phyloP scores from a whole-genome alignment of 257 asterid species.

The Solanum virginianum region DNA sequence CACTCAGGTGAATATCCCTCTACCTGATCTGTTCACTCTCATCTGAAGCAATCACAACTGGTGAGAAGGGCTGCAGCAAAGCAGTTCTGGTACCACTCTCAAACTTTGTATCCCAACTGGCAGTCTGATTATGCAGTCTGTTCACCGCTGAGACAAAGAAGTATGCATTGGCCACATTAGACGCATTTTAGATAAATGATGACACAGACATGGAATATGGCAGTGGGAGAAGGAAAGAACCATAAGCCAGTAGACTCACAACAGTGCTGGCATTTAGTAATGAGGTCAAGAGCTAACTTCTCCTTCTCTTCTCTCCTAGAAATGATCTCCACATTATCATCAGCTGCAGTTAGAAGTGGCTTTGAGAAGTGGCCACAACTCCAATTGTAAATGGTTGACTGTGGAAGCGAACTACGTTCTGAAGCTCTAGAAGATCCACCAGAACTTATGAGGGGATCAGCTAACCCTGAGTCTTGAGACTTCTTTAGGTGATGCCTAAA shows the following conservation, averaged over 20 bases:
- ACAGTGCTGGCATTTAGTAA: slow-evolving; percentile 75
- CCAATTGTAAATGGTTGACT: slow-evolving; percentile 82
- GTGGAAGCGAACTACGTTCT: slow-evolving; percentile 87
- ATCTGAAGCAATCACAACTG: slow-evolving; percentile 87
- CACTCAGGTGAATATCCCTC: neutral
- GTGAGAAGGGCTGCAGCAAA: slow-evolving; percentile 76
- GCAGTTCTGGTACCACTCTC: slow-evolving; percentile 72
- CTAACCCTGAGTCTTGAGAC: slow-evolving; percentile 84
- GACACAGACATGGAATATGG: neutral
- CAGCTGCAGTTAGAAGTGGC: slow-evolving; percentile 80
- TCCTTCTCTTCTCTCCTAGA: slow-evolving; percentile 84
- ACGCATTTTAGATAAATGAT: neutral
- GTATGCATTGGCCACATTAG: neutral
- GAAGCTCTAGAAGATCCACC: slow-evolving; percentile 56
- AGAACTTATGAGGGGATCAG: slow-evolving; percentile 85
- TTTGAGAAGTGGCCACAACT: slow-evolving; percentile 95
- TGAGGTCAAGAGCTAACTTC: slow-evolving; percentile 63
- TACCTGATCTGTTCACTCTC: slow-evolving; percentile 82
- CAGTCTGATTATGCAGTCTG: slow-evolving; percentile 75
- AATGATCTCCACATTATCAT: slow-evolving; percentile 68
- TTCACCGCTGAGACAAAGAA: slow-evolving; percentile 48
- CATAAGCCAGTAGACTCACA: slow-evolving; percentile 31
- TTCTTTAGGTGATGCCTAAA: slow-evolving; percentile 78
- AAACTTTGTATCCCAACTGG: slow-evolving; percentile 93
- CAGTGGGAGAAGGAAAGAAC: neutral